A percentile compares a stretch with the other conserved stretches of the same genome.
phyloP scores from a whole-genome alignment of 108 stramenopile species.

The Cylindrotheca closterium region DNA sequence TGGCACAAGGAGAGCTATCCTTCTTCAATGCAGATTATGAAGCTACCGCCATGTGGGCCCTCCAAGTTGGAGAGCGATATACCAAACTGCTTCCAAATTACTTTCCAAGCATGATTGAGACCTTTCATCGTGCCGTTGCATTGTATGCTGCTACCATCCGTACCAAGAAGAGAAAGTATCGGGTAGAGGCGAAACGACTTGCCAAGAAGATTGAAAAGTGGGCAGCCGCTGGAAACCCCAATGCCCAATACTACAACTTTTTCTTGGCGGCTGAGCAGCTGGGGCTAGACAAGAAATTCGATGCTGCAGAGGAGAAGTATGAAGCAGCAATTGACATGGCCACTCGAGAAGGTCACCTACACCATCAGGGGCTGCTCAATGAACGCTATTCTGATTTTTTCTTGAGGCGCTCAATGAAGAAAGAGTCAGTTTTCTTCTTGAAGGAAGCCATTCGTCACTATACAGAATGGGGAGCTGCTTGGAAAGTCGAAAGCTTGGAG shows the following conservation, averaged over 20 bases:
- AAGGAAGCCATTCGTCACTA: neutral
- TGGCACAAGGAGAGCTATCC: too few relatives aligned
- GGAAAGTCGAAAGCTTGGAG: constrained; percentile 8
- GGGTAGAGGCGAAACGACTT: too few relatives aligned
- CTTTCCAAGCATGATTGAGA: too few relatives aligned
- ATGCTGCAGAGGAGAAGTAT: neutral
- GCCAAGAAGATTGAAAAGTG: constrained; percentile 19
- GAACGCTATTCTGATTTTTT: constrained; percentile 9
- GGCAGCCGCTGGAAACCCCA: constrained; percentile 9
- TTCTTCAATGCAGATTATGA: too few relatives aligned
- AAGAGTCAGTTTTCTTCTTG: neutral
- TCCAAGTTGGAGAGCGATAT: too few relatives aligned
- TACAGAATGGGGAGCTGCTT: constrained; percentile 7
- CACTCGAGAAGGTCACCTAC: neutral
- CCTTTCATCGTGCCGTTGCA: too few relatives aligned
- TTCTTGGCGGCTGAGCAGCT: constrained; percentile 2
- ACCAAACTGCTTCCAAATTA: too few relatives aligned
- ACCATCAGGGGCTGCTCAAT: neutral
- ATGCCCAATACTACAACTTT: neutral
- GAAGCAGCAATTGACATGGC: neutral
- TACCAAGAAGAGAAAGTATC: too few relatives aligned
- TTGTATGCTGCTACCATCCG: too few relatives aligned
- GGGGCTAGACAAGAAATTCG: neutral
- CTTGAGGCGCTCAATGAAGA: neutral
- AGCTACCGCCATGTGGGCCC: too few relatives aligned